A percentile compares a stretch with the other conserved stretches of the same genome.
Conservation (phyloP, 306 rosid genomes). For the Cajanus cajan region DNA sequence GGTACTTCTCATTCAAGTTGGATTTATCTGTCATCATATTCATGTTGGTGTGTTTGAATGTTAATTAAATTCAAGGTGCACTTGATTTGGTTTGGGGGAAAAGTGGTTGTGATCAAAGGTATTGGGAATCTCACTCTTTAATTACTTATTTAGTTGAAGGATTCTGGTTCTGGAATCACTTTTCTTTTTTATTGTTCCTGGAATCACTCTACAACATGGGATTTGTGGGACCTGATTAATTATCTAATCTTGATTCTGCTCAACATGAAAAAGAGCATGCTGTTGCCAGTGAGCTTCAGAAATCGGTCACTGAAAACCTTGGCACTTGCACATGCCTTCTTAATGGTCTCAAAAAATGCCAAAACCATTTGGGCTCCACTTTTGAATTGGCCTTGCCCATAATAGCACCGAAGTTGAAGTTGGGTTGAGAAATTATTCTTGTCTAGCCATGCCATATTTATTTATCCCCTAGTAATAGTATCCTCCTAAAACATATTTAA, state of each 20-base stretch:
- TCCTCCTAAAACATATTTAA: not conserved
- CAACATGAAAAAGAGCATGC: not conserved
- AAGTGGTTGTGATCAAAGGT: constrained; percentile 32
- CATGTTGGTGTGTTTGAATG: not conserved
- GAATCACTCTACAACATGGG: not conserved
- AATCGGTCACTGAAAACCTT: constrained; percentile 16
- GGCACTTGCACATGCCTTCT: constrained; percentile 36
- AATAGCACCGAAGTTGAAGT: not conserved
- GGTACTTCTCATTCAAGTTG: not conserved
- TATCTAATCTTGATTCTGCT: not conserved
- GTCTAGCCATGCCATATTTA: not conserved
- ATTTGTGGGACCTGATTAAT: constrained; percentile 26
- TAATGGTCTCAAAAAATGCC: constrained; percentile 9
- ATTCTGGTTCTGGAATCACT: not conserved
- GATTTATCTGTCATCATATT: not conserved
- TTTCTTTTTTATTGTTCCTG: not conserved
- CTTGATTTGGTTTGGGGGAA: not conserved
- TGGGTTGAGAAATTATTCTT: not conserved
- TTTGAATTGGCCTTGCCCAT: not conserved
- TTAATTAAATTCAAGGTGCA: not conserved
- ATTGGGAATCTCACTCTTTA: constrained; percentile 23
- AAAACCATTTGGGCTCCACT: constrained; percentile 36
- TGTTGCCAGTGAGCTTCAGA: constrained; percentile 17
- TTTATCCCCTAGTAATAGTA: not conserved
- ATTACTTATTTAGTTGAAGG: not conserved